phyloP scores from a whole-genome alignment of 192 early-diverging fungal genomes.

The Rhizoclosmatium globosum region DNA sequence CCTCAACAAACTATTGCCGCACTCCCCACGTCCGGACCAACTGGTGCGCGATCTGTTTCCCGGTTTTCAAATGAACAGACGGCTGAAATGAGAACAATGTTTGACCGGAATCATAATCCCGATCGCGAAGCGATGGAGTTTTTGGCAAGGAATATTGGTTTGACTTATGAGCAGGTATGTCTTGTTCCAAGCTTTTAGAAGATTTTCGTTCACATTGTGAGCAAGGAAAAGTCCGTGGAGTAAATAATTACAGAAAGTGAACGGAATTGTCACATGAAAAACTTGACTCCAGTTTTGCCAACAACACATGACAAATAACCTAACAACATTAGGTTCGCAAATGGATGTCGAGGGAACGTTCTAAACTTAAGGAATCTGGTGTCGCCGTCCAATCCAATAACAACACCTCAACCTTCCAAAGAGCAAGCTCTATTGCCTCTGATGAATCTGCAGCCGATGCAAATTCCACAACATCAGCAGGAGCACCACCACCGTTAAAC shows the following conservation, averaged over 20 bases:
- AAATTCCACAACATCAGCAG: background rate
- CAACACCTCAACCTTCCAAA: background rate
- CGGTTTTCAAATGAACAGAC: background rate
- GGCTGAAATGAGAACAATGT: slow-evolving; percentile 6
- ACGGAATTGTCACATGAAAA: background rate
- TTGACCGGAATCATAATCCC: slow-evolving; percentile 1
- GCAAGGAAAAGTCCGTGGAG: background rate
- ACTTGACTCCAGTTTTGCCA: background rate
- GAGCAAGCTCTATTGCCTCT: background rate
- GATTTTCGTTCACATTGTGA: background rate
- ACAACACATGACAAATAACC: background rate
- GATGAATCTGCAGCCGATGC: background rate
- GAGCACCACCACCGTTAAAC: background rate
- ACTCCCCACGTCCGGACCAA: background rate
- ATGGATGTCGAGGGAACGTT: slow-evolving; percentile 1
- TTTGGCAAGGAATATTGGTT: slow-evolving; percentile 15
- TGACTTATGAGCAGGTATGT: slow-evolving; percentile 17
- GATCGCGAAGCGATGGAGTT: slow-evolving; percentile 23
- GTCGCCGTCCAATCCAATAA: no score
- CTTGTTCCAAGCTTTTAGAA: background rate
- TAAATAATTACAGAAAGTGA: no score
- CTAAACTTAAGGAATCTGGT: no score
- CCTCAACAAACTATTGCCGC: background rate
- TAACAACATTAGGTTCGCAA: slow-evolving; percentile 8
- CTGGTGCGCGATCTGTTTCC: background rate